Evolutionary conservation across 352 stramenopile genomes (phyloP), one percentile per base, ranked within the genome.

Genomic region (Globisporangium nagaii): DNA sequence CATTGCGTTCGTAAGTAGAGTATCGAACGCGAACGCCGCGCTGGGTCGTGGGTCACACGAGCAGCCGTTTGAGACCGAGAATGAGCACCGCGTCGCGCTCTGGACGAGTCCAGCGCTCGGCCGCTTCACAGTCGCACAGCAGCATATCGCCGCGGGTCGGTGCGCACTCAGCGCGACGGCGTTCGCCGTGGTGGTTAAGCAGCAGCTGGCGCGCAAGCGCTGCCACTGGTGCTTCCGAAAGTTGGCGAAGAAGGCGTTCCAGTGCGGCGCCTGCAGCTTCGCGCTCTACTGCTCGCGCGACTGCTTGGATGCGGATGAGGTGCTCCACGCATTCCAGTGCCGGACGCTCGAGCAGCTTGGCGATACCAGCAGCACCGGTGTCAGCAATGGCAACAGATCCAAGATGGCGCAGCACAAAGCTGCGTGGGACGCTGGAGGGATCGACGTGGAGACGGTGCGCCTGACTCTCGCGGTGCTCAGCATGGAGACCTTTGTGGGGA

Each of bases 211-310:
- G 2, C 47, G 50, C 42, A 37, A 28, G 28, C 63, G 58, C 35
- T 89, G 79, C 53, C 79, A 87, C 56, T 87, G 75, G 75, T 87
- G 75, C 71, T 86, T 89, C 42, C 9, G 7, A 12, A 24, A 24
- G 39, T 63, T 88, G 5, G 50, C 47, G 1, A 68, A 68, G 44
- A 84, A 75, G 53, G 75, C 70, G 20, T 60, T 85, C 1, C 71
- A 80, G 22, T 88, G 78, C 28, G 78, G 55, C 13, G 62, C 56
- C 19, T 88, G 78, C 45, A 43, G 64, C 39, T 85, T 81, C 42
- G 55, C 73, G 17, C 61, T 68, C 34, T 87, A 86, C 53, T 87
- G 79, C 44, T 79, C 68, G 27, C 67, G 54, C 19, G 51, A 68
- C 30, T 89, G 75, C 57, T 47, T 86, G 20, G 45, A 68, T 25